phyloP scores from a whole-genome alignment of 208 protist genomes.

The Acanthamoeba divionensis region DNA sequence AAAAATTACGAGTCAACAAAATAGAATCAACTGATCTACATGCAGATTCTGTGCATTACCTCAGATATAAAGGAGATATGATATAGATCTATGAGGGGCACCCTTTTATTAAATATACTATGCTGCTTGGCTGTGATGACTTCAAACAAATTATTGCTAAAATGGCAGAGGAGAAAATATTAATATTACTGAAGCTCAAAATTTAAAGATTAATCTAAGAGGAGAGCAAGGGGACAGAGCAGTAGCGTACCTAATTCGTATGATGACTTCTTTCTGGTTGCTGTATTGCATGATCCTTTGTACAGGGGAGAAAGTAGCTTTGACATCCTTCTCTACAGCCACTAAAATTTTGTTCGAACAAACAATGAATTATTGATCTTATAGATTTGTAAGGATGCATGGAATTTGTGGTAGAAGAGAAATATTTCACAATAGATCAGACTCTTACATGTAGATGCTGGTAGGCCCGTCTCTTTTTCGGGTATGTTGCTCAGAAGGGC shows the following conservation, averaged over 20 bases:
- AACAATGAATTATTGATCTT: neutral
- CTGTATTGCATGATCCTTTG: conserved; percentile 50
- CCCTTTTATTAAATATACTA: conserved; percentile 21
- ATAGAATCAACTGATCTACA: too few relatives aligned
- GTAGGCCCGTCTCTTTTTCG: conserved; percentile 21
- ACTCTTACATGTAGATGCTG: neutral
- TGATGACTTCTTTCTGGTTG: conserved; percentile 44
- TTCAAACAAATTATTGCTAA: conserved; percentile 38
- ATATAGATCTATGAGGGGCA: conserved; percentile 52
- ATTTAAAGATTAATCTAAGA: neutral
- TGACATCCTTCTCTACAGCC: conserved; percentile 64
- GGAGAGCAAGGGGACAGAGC: neutral
- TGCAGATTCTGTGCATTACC: too few relatives aligned
- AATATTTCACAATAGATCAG: neutral
- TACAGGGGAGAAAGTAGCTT: conserved; percentile 60
- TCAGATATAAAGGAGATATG: conserved; percentile 58
- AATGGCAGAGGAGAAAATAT: neutral
- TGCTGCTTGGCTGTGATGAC: conserved; percentile 57
- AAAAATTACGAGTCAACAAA: too few relatives aligned
- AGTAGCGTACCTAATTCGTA: neutral
- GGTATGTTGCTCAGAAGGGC: neutral
- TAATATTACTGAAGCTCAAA: conserved; percentile 35
- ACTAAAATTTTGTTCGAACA: neutral
- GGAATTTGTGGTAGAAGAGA: too few relatives aligned
- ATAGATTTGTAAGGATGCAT: too few relatives aligned